A percentile compares a stretch with the other conserved stretches of the same genome.
Conservation (phyloP, 2,329 filamentous ascomycete species). For the Botrytis galanthina region DNA sequence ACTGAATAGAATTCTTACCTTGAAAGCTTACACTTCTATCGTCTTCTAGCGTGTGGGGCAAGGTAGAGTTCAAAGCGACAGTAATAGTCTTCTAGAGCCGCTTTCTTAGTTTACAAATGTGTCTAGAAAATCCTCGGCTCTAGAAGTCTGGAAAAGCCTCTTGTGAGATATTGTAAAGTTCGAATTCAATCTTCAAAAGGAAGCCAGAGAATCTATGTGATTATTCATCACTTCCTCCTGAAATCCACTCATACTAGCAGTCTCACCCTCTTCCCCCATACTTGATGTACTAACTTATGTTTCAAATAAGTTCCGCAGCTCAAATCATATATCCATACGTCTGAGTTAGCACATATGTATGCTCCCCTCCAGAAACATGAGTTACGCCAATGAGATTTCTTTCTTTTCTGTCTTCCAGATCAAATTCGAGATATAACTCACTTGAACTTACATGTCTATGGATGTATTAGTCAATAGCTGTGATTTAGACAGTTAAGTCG, state of each 20-base stretch:
- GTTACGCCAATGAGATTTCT: not conserved
- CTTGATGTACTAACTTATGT: not conserved
- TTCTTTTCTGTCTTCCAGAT: not conserved
- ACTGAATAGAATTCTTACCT: not conserved
- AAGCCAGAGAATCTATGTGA: not conserved
- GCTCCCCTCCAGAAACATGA: not conserved
- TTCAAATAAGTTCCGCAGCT: not conserved
- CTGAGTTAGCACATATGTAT: not conserved
- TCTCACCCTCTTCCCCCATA: not conserved
- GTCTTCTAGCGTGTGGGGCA: not conserved
- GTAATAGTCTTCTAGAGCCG: not conserved
- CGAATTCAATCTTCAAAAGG: not conserved
- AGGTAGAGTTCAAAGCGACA: accelerated
- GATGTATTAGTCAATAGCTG: accelerated
- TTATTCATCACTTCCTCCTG: not conserved
- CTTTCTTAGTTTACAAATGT: not conserved
- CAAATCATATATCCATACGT: not conserved
- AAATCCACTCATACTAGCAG: not conserved
- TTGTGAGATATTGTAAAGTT: accelerated
- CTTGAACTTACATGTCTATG: not conserved
- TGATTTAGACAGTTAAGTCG: accelerated
- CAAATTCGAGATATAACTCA: not conserved
- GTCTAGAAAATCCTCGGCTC: not conserved
- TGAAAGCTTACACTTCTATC: not conserved
- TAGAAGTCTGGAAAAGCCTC: not conserved